Base-by-base conservation (phyloP, 2,329 filamentous ascomycete genomes). In the Aspergillus transmontanensis region DNA sequence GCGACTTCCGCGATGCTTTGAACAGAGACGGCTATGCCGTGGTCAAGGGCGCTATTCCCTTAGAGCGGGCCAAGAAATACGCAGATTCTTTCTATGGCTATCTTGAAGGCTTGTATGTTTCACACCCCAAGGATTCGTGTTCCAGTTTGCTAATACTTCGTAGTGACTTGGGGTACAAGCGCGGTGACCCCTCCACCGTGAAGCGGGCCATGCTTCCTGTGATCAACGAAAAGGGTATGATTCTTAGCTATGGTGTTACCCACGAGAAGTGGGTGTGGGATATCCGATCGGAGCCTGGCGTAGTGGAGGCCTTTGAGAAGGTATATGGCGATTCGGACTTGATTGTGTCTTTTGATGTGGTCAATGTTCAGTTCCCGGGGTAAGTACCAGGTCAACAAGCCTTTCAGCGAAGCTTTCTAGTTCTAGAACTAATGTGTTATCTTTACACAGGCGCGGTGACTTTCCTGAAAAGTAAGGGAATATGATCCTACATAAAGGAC, bases 201-300 rank as follows among this genome's bases (percentile, higher is more conserved):
- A 74, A 75, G 57, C 71, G 72, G 23, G 72, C 74, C 56, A 71
- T 75, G 2, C 71, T 79, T 3, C 77, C 77, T 4, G 55, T 73
- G 19, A 79, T 82, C 68, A 82, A 78, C 66, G 80, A 83, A 66
- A 84, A 83, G 71, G 81, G 82, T 41, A 84, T 84, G 76, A 80
- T 80, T 65, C 72, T 81, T 30, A 70, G 76, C 36, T 85, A 85
- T 57, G 81, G 76, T 0, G 78, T 82, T 3, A 71, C 78, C 1
- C 83, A 85, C 64, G 83, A 84, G 64, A 75, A 80, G 63, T 85
- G 84, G 65, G 78, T 80, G 4, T 84, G 82, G 82, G 75, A 75
- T 10, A 74, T 83, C n/a, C 79, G 81, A n/a, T 73, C 75, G 3
- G 82, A 84, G 71, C 80, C 80, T 11, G 82, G 80, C 2, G 80